Percentiles rank a stretch among this genome's conserved stretches.
Conservation (phyloP, 1,284 basidiomycete genomes). For the Chalciporus sp. region DNA sequence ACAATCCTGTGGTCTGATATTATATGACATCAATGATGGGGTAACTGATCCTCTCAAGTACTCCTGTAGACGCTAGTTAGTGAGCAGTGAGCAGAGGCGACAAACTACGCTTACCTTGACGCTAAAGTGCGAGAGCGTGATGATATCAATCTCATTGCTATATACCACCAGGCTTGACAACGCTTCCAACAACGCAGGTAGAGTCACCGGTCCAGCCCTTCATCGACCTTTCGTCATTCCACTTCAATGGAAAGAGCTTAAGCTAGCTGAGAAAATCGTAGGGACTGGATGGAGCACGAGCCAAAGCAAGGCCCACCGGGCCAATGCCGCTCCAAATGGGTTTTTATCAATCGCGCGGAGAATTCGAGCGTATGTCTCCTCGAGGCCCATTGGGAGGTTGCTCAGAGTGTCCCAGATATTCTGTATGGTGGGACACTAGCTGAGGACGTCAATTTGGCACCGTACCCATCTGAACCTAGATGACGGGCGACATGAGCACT, state of each 20-base stretch:
- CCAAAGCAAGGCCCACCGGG: slow-evolving; percentile 7
- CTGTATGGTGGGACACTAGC: background rate
- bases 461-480: slow-evolving; percentile 19
- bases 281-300: slow-evolving; percentile 5
- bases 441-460: slow-evolving; percentile 12
- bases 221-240: background rate
- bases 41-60: slow-evolving; percentile 1
- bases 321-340: background rate
- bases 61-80: background rate
- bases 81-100: background rate
- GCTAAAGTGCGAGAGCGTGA: slow-evolving; percentile 12
- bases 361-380: slow-evolving; percentile 18
- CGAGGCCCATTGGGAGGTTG: slow-evolving; percentile 12
- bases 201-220: slow-evolving; percentile 3
- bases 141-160: background rate
- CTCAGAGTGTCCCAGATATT: slow-evolving; percentile 5
- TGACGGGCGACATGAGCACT: background rate
- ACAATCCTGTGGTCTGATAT: background rate
- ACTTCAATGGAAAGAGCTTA: slow-evolving; percentile 10
- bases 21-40: background rate
- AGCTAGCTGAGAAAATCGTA: slow-evolving; percentile 10
- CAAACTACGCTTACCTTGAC: background rate
- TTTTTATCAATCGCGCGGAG: slow-evolving; percentile 7
- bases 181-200: slow-evolving; percentile 7
- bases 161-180: slow-evolving; percentile 12